phyloP scores from a whole-genome alignment of 129 eudicot species.

The Tagetes erecta region DNA sequence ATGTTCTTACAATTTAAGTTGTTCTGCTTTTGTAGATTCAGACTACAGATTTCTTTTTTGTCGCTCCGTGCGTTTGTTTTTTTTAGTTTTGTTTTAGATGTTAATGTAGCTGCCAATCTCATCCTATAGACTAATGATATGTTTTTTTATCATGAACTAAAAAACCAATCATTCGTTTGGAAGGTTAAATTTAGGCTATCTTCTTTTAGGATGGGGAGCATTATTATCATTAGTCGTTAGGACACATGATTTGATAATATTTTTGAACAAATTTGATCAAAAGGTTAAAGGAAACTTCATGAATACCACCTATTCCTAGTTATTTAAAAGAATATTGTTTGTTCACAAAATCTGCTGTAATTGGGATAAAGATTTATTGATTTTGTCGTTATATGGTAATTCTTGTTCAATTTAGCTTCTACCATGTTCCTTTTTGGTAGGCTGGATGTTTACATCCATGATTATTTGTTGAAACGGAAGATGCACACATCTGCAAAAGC shows the following conservation, averaged over 20 bases:
- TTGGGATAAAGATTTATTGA: background rate
- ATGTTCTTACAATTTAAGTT: background rate
- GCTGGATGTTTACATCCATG: conserved; percentile 99
- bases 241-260: background rate
- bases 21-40: conserved; percentile 6
- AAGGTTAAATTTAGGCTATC: background rate
- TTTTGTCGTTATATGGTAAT: conserved; percentile 8
- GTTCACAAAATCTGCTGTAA: background rate
- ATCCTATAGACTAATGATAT: background rate
- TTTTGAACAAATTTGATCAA: background rate
- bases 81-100: background rate
- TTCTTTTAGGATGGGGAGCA: background rate
- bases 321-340: background rate
- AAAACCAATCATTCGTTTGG: background rate
- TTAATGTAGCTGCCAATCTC: background rate
- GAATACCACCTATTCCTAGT: background rate
- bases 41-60: background rate
- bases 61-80: background rate
- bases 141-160: background rate
- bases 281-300: background rate
- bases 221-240: background rate
- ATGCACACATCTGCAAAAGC: conserved; percentile 92
- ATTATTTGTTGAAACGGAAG: conserved; percentile 85
- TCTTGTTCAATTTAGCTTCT: conserved; percentile 15
- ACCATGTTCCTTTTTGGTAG: conserved; percentile 41